These are phyloP conservation scores for Fusarium pilosicola DNA, from an alignment of 2,329 filamentous ascomycete genomes.

Conservation along the genomic window DNA sequence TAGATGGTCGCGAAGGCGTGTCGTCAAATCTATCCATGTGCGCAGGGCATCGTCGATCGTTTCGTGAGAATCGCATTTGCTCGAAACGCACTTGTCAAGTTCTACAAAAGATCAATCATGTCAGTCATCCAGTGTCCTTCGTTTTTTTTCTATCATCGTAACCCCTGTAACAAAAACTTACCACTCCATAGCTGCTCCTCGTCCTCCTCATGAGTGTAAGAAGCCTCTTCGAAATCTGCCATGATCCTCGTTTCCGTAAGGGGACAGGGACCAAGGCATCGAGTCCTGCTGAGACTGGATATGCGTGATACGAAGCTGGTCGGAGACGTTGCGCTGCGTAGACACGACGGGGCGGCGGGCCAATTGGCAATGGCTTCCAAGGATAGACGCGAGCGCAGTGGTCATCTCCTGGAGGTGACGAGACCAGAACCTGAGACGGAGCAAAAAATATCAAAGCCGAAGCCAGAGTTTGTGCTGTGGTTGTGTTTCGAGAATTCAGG, in stretches of 20 bases:
- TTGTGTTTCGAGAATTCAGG: constrained; percentile 37
- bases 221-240: constrained; percentile 70
- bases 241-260: constrained; percentile 53
- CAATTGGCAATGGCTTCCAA: constrained; percentile 34
- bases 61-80: constrained; percentile 62
- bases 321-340: constrained; percentile 12
- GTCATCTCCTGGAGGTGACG: constrained; percentile 37
- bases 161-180: constrained; percentile 51
- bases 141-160: background rate
- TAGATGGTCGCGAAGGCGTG: constrained; percentile 79
- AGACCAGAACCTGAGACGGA: constrained; percentile 5
- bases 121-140: constrained; percentile 25
- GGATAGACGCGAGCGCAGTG: constrained; percentile 18
- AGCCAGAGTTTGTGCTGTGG: constrained; percentile 17
- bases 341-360: constrained; percentile 26
- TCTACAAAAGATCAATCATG: constrained; percentile 49
- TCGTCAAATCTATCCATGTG: constrained; percentile 82
- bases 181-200: constrained; percentile 92
- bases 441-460: constrained; percentile 12
- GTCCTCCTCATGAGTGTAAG: constrained; percentile 77
- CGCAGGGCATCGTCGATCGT: constrained; percentile 86
- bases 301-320: constrained; percentile 11
- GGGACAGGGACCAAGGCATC: constrained; percentile 49
- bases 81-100: constrained; percentile 58
- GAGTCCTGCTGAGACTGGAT: constrained; percentile 39